Percentiles rank a stretch among this genome's conserved stretches.
phyloP scores from a whole-genome alignment of 2,329 filamentous ascomycete genomes.

The Xylariaceae sp. region DNA sequence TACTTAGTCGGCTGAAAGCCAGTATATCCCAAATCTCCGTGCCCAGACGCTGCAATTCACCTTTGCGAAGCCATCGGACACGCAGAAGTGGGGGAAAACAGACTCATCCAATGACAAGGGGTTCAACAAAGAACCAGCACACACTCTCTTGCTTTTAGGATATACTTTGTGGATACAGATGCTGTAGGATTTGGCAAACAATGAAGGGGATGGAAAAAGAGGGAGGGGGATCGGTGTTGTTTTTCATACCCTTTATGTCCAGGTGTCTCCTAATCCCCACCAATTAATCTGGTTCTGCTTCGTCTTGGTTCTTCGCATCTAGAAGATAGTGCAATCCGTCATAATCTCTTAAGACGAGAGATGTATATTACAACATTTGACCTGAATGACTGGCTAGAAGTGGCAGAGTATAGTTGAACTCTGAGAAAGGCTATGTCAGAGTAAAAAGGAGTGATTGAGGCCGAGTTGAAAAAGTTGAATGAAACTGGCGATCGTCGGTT shows the following conservation, averaged over 20 bases:
- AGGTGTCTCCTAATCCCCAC: conserved; percentile 14
- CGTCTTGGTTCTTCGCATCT: conserved; percentile 16
- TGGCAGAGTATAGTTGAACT: too few relatives aligned
- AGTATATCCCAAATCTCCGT: not conserved
- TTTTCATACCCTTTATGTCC: conserved; percentile 26
- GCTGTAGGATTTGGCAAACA: conserved; percentile 14
- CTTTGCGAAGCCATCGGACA: conserved; percentile 11
- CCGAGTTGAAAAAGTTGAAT: too few relatives aligned
- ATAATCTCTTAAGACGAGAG: conserved; percentile 27
- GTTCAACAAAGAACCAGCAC: conserved; percentile 21
- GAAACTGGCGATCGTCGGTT: too few relatives aligned
- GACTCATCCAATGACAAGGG: conserved; percentile 12
- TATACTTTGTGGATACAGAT: conserved; percentile 16
- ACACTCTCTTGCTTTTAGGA: conserved; percentile 12
- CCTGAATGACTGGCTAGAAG: too few relatives aligned
- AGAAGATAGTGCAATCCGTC: conserved; percentile 20
- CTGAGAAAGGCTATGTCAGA: too few relatives aligned
- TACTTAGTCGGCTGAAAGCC: too few relatives aligned
- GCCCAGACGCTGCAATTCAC: conserved; percentile 14
- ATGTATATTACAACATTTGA: conserved; percentile 24
- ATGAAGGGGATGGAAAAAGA: conserved; percentile 4
- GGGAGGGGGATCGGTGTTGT: conserved; percentile 20
- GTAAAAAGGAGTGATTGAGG: too few relatives aligned
- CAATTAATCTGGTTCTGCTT: conserved; percentile 16
- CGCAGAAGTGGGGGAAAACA: conserved; percentile 7